Percentiles rank a stretch among this genome's conserved stretches.
These are phyloP conservation scores for Geotrichum phurueaensis DNA, from an alignment of 1,139 yeast genomes.

Conservation along the genomic window DNA sequence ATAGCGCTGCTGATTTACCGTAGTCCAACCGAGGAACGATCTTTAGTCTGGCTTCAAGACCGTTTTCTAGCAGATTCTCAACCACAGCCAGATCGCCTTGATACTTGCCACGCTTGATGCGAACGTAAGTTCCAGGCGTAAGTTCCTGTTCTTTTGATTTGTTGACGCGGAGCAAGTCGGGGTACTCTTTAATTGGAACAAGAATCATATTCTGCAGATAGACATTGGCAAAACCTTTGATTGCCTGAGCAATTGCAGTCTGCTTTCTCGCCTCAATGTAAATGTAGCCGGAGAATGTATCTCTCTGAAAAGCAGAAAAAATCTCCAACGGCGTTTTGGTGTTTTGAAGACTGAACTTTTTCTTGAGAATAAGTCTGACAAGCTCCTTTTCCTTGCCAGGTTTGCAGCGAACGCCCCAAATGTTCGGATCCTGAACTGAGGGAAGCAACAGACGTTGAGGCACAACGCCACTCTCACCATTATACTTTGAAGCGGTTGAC, in stretches of 20 bases:
- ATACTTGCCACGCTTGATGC: slow-evolving; percentile 86
- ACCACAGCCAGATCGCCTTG: slow-evolving; percentile 91
- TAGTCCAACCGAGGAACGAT: slow-evolving; percentile 91
- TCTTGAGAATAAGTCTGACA: slow-evolving; percentile 76
- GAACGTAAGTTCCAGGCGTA: slow-evolving; percentile 86
- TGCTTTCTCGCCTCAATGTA: slow-evolving; percentile 92
- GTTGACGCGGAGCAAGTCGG: slow-evolving; percentile 84
- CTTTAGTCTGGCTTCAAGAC: slow-evolving; percentile 85
- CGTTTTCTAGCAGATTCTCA: slow-evolving; percentile 89
- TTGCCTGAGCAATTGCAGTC: slow-evolving; percentile 84
- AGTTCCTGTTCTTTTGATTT: slow-evolving; percentile 83
- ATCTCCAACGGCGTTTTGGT: slow-evolving; percentile 62
- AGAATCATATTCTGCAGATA: slow-evolving; percentile 63
- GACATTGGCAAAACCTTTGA: slow-evolving; percentile 83
- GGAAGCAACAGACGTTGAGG: slow-evolving; percentile 93
- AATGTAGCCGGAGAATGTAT: slow-evolving; percentile 82
- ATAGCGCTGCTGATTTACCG: slow-evolving; percentile 47
- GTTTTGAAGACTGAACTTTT: slow-evolving; percentile 62
- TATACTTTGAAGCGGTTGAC: slow-evolving; percentile 70
- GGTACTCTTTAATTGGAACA: slow-evolving; percentile 94
- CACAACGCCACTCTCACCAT: slow-evolving; percentile 83
- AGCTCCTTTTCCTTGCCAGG: slow-evolving; percentile 91
- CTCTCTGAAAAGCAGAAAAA: slow-evolving; percentile 91
- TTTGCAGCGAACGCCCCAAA: slow-evolving; percentile 92
- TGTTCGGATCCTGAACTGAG: slow-evolving; percentile 91